Evolutionary conservation across 2,329 filamentous ascomycete species (phyloP), one percentile per base, ranked within the genome.

Genomic region (Aspergillus ochraceus): DNA sequence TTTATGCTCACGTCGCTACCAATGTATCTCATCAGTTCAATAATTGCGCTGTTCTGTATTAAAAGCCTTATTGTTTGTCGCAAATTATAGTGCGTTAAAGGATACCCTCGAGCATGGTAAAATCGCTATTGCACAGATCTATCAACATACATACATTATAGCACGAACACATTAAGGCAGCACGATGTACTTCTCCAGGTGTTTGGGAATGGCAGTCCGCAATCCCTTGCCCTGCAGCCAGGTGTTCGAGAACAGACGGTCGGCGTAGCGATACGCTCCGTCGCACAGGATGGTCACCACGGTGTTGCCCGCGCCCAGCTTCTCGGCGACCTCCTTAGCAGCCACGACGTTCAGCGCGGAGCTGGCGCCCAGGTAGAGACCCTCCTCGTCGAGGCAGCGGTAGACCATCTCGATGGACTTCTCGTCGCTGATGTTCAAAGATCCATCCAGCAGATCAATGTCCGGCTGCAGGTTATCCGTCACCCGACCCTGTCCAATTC

Each of bases 381-480:
- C 95, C 75, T 99, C 95, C 78, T 98, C 92, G 71, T 98, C 93
- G 64, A 99, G 81, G 73, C 94, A 97, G 65, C 94, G 84, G 80
- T 98, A 99, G 49, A 99, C 92, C 95, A 97, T 98, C 78, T 91
- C 91, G 68, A 99, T 94, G 70, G 88, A 96, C 85, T 96, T 93
- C 80, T 95, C 92, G 74, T 99, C 95, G 62, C 87, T 84, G 67
- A 99, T 92, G 74, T 88, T 84, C 70, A 99, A 72, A 39, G 92
- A 91, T 60, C 89, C 93, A 77, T 98, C 95, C 17, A 98, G 72
- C 49, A 96, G 82, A 61, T 84, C 89, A 59, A 99, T 84, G 71
- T 99, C 95, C 4, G 90, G 90, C 77, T 86, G 82, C 65, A 99
- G 80, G 78, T 99, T 99, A 73, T 97, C 91, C n/a, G 95, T 99